These are phyloP conservation scores for Lasiosphaeria ovina DNA, from an alignment of 495 filamentous ascomycete species.

Conservation along the genomic window DNA sequence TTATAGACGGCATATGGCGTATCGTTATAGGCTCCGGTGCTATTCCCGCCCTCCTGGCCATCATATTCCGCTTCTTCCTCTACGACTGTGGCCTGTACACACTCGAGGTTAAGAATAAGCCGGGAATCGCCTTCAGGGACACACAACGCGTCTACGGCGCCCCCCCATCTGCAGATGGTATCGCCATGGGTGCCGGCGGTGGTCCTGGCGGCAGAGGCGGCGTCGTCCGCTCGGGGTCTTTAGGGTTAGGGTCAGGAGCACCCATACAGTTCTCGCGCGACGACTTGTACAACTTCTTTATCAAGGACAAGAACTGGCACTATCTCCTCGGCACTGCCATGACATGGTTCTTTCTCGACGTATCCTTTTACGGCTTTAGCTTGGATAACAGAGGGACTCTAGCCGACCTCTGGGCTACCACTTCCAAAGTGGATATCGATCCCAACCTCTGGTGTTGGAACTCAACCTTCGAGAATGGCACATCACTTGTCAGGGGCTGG, in stretches of 20 bases:
- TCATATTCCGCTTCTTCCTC: conserved; percentile 77
- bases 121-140: conserved; percentile 61
- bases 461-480: conserved; percentile 51
- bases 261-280: conserved; percentile 31
- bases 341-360: conserved; percentile 40
- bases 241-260: conserved; percentile 12
- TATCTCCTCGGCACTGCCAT: conserved; percentile 37
- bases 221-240: neutral
- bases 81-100: conserved; percentile 73
- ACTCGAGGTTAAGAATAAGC: conserved; percentile 67
- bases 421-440: conserved; percentile 10
- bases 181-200: conserved; percentile 63
- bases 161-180: conserved; percentile 57
- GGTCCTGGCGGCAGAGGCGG: conserved; percentile 22
- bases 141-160: conserved; percentile 54
- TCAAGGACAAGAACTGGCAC: conserved; percentile 36
- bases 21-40: conserved; percentile 71
- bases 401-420: conserved; percentile 35
- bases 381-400: conserved; percentile 37
- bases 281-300: conserved; percentile 32
- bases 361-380: conserved; percentile 38
- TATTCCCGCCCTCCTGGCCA: conserved; percentile 65
- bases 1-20: conserved; percentile 81
- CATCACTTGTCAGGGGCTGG: conserved; percentile 30
- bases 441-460: conserved; percentile 45